Conservation (phyloP, 73 alveolate species). For the Tetrahymena malaccensis region DNA sequence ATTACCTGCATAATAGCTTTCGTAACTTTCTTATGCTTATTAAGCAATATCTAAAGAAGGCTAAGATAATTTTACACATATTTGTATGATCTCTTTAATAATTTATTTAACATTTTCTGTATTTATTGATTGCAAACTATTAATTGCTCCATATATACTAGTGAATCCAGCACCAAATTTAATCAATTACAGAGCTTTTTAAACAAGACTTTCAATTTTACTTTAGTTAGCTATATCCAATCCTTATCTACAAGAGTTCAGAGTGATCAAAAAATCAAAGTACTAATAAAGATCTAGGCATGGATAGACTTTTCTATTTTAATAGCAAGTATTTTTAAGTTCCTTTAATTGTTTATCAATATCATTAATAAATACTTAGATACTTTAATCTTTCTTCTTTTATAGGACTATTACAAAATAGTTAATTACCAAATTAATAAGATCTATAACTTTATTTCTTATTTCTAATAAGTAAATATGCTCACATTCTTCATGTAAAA, state of each 20-base stretch:
- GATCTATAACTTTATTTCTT: background rate
- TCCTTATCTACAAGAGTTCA: background rate
- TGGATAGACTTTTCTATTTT: background rate
- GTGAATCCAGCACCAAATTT: background rate
- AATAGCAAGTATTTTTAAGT: background rate
- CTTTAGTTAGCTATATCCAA: background rate
- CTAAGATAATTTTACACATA: too few species aligned
- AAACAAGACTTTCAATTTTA: too few species aligned
- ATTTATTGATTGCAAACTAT: too few species aligned
- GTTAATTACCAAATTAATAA: background rate
- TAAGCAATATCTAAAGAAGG: background rate
- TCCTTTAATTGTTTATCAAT: background rate
- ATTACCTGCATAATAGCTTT: background rate
- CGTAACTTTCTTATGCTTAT: too few species aligned
- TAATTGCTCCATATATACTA: background rate
- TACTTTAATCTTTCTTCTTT: too few species aligned
- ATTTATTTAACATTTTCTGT: too few species aligned
- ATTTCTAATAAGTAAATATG: too few species aligned
- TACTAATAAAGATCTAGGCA: background rate
- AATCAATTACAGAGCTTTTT: too few species aligned
- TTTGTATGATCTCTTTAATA: background rate
- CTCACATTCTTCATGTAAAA: background rate
- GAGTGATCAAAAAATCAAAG: background rate
- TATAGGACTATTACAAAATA: too few species aligned
- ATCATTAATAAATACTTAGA: too few species aligned